Base-by-base conservation (phyloP, 768 basidiomycete species). In the Pleurotus giganteus region DNA sequence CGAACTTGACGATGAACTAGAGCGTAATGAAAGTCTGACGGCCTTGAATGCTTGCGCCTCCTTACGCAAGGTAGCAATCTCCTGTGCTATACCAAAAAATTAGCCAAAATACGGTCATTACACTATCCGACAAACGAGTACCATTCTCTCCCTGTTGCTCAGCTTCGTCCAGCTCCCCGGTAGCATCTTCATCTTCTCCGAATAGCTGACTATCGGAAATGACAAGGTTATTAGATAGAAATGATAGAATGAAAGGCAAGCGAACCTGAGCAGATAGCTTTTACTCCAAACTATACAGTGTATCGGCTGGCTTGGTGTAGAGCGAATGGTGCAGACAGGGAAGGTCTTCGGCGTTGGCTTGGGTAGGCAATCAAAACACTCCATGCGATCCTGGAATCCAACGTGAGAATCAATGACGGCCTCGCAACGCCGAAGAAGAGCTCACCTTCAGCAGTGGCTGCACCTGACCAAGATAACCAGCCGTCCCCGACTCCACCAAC, bases 231-330 rank as follows among this genome's bases (percentile, higher is more conserved):
- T 5, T 29, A 46, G 45, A 26, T 51, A 46, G 57, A 51, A 55
- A 47, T 34, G 37, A 37, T 42, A 53, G 57, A 28, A 31, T 17
- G 9, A 28, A 37, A 17, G 17, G 23, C 34, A 61, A 32, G 3
- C 89, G 65, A 61, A 92, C 95, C 89, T 86, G 63, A 98, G 82
- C 11, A 99, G 84, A 74, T 98, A 98, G 55, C 85, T 94, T 69
- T 98, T 99, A 27, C 93, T 94, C 97, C 97, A 99, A 2, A 98
- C 95, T 46, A 99, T 98, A 65, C 96, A 99, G 64, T 99, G 97
- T 47, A 98, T 97, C 0, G 97, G 94, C 60, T 96, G 95, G 55
- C 89, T 92, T 0, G 97, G 97, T 0, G 97, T 98, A 2, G 93
- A 93, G 34, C 96, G 86, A 60, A 99, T 98, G 0, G 97, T 98